Percentiles rank a stretch among this genome's conserved stretches.
Conservation (phyloP, 805 yeast genomes). For the Isabelozyma rhagii region DNA sequence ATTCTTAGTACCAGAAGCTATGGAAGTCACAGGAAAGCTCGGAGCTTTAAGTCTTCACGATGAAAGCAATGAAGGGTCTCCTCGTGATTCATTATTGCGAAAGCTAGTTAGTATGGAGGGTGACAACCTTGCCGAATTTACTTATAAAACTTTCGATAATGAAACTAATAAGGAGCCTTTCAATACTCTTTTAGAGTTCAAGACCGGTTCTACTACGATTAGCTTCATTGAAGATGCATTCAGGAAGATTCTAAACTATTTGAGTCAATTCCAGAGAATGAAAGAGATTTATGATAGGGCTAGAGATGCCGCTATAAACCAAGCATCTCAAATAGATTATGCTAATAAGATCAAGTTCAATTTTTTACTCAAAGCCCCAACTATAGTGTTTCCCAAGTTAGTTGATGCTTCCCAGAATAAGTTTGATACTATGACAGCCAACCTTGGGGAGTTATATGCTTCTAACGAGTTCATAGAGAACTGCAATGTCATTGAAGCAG, state of each 20-base stretch:
- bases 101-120: slow-evolving; percentile 78
- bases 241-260: slow-evolving; percentile 59
- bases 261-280: slow-evolving; percentile 78
- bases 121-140: slow-evolving; percentile 72
- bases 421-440: slow-evolving; percentile 63
- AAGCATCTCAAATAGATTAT: slow-evolving; percentile 62
- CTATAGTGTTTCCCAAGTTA: slow-evolving; percentile 69
- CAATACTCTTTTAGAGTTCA: slow-evolving; percentile 56
- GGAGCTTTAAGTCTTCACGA: slow-evolving; percentile 81
- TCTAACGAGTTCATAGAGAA: slow-evolving; percentile 51
- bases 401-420: slow-evolving; percentile 28
- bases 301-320: slow-evolving; percentile 82
- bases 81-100: slow-evolving; percentile 57
- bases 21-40: slow-evolving; percentile 67
- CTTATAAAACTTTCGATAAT: slow-evolving; percentile 74
- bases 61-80: slow-evolving; percentile 64
- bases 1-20: slow-evolving; percentile 67
- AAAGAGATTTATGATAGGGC: slow-evolving; percentile 87
- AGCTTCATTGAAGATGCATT: slow-evolving; percentile 83
- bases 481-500: slow-evolving; percentile 60
- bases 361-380: slow-evolving; percentile 75
- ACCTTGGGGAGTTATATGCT: slow-evolving; percentile 80
- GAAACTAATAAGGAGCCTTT: slow-evolving; percentile 47
- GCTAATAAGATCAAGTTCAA: slow-evolving; percentile 68
- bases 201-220: slow-evolving; percentile 71